Evolutionary conservation across 495 filamentous ascomycete genomes (phyloP).

Genomic region (Collariella sp.): DNA sequence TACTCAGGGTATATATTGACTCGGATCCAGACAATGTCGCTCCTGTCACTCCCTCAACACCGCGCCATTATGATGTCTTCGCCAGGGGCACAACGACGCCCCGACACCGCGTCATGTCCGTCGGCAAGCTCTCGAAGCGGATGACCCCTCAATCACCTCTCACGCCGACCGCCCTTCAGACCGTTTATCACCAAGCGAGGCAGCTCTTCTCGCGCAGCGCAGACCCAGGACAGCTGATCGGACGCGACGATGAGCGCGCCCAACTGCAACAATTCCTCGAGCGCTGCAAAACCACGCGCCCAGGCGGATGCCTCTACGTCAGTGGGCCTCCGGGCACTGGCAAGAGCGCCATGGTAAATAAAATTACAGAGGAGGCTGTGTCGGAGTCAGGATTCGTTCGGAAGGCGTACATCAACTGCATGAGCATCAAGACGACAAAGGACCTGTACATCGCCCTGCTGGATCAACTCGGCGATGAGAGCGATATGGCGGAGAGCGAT

Average conservation of each 20-base stretch:
- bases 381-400: conserved; percentile 44
- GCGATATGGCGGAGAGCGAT: conserved; percentile 40
- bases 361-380: conserved; percentile 55
- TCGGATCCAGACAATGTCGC: conserved; percentile 6
- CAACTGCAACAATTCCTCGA: conserved; percentile 64
- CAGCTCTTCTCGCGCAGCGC: conserved; percentile 75
- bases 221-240: conserved; percentile 66
- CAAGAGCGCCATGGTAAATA: conserved; percentile 85
- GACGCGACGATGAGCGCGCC: conserved; percentile 69
- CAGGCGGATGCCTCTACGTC: conserved; percentile 85
- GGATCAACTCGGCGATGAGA: conserved; percentile 37
- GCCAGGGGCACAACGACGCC: conserved; percentile 38
- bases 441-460: conserved; percentile 73
- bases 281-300: conserved; percentile 47
- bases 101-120: conserved; percentile 42
- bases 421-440: conserved; percentile 77
- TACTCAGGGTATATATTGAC: not conserved
- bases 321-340: conserved; percentile 94
- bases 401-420: conserved; percentile 84
- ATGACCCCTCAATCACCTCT: conserved; percentile 52
- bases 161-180: conserved; percentile 54
- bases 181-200: conserved; percentile 79
- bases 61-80: conserved; percentile 47
- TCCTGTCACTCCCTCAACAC: conserved; percentile 58
- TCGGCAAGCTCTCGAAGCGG: conserved; percentile 43